phyloP scores from a whole-genome alignment of 805 yeast species.

The Metahyphopichia silvanorum region DNA sequence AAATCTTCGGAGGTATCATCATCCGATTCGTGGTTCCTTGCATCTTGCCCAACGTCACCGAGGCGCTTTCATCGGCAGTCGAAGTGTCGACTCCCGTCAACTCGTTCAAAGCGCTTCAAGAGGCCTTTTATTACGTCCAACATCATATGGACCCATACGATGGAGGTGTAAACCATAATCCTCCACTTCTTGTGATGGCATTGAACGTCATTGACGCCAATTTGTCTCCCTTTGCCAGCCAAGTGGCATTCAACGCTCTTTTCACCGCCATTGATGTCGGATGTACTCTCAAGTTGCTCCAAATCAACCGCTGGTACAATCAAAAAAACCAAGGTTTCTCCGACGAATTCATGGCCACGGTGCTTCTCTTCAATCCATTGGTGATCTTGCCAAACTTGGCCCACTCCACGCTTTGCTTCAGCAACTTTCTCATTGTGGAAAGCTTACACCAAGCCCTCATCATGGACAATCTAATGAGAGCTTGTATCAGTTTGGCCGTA shows the following conservation, averaged over 20 bases:
- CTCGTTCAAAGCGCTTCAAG: constrained; percentile 52
- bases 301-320: constrained; percentile 43
- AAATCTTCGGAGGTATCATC: too few species aligned
- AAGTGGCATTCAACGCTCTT: constrained; percentile 32
- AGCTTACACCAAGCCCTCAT: constrained; percentile 44
- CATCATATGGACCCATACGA: constrained; percentile 64
- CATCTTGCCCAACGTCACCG: constrained; percentile 27
- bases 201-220: constrained; percentile 36
- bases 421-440: constrained; percentile 55
- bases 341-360: constrained; percentile 52
- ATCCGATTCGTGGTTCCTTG: constrained; percentile 35
- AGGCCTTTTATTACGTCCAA: constrained; percentile 50
- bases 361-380: constrained; percentile 80
- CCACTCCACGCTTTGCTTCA: constrained; percentile 61
- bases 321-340: constrained; percentile 20
- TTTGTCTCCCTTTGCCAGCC: constrained; percentile 13
- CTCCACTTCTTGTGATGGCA: constrained; percentile 65
- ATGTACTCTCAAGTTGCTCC: constrained; percentile 52
- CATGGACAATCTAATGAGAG: constrained; percentile 32
- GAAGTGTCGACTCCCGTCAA: constrained; percentile 72
- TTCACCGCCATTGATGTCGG: constrained; percentile 60
- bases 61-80: constrained; percentile 37
- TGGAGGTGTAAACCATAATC: constrained; percentile 86
- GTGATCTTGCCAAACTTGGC: constrained; percentile 65
- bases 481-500: constrained; percentile 54